Conservation (phyloP, 768 basidiomycete species). For the Leccinellum rugosiceps region DNA sequence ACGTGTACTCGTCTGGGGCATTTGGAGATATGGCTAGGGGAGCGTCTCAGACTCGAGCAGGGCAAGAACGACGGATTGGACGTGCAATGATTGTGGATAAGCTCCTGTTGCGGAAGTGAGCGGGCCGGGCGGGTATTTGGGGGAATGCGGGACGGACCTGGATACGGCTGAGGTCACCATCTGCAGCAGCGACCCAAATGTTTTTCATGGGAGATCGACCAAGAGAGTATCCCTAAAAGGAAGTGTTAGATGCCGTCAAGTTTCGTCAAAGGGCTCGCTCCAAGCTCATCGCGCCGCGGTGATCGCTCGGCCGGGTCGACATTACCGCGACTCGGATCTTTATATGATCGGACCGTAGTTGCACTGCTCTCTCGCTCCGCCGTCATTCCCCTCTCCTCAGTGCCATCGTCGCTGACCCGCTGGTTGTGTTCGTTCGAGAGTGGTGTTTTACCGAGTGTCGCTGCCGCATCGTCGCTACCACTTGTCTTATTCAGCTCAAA, state of each 20-base stretch:
- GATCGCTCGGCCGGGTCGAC: neutral
- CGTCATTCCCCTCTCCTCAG: no score
- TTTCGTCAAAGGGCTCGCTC: no score
- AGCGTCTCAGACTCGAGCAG: conserved; percentile 29
- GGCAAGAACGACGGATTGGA: conserved; percentile 24
- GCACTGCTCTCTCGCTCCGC: neutral
- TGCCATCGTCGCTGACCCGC: no score
- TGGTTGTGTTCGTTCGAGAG: neutral
- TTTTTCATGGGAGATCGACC: conserved; percentile 40
- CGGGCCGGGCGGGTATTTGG: neutral
- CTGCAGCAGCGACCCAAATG: conserved; percentile 91
- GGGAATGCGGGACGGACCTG: conserved; percentile 43
- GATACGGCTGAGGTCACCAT: conserved; percentile 81
- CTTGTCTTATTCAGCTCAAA: conserved; percentile 24
- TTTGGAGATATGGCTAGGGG: conserved; percentile 62
- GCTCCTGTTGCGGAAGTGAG: conserved; percentile 38
- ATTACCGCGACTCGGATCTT: conserved; percentile 21
- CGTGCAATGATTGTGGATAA: conserved; percentile 59
- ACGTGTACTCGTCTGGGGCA: conserved; percentile 64
- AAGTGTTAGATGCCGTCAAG: neutral
- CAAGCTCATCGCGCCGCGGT: neutral
- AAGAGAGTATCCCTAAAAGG: neutral
- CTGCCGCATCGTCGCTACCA: neutral
- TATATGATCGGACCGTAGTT: conserved; percentile 22
- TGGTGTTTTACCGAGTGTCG: neutral